These are phyloP conservation scores for Fomitopsis palustris DNA, from an alignment of 1,284 basidiomycete species.

Conservation along the genomic window DNA sequence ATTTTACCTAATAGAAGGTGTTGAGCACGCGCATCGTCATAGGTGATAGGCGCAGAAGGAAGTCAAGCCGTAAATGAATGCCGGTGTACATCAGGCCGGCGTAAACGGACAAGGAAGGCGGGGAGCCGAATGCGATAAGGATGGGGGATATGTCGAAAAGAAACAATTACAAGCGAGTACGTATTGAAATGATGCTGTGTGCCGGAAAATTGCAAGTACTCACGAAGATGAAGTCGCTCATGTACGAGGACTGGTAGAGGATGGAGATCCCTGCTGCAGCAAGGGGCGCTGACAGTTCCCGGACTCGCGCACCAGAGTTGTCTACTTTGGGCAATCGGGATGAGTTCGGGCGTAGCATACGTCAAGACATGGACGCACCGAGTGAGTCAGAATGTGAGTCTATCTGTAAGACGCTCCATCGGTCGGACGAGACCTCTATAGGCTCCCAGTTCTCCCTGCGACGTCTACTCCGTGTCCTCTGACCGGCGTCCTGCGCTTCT, in stretches of 20 bases:
- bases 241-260: conserved; percentile 82
- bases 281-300: conserved; percentile 75
- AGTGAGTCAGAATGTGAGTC: conserved; percentile 68
- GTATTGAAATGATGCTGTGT: conserved; percentile 9
- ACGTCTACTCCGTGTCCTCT: conserved; percentile 6
- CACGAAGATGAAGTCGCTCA: conserved; percentile 83
- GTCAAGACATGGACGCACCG: conserved; percentile 37
- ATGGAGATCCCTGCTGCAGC: conserved; percentile 81
- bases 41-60: background rate
- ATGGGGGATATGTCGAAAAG: background rate
- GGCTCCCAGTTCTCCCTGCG: conserved; percentile 33
- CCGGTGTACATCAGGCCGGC: background rate
- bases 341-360: conserved; percentile 6
- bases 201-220: conserved; percentile 21
- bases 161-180: conserved; percentile 13
- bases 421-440: conserved; percentile 67
- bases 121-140: conserved; percentile 3
- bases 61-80: background rate
- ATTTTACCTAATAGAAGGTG: conserved; percentile 51
- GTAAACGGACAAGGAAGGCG: background rate
- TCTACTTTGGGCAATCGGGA: conserved; percentile 34
- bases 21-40: conserved; percentile 5
- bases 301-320: conserved; percentile 68
- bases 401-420: conserved; percentile 74
- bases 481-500: conserved; percentile 13